Percentiles rank a stretch among this genome's conserved stretches.
These are phyloP conservation scores for Brettanomyces bruxellensis DNA, from an alignment of 805 yeast genomes.

Conservation along the genomic window DNA sequence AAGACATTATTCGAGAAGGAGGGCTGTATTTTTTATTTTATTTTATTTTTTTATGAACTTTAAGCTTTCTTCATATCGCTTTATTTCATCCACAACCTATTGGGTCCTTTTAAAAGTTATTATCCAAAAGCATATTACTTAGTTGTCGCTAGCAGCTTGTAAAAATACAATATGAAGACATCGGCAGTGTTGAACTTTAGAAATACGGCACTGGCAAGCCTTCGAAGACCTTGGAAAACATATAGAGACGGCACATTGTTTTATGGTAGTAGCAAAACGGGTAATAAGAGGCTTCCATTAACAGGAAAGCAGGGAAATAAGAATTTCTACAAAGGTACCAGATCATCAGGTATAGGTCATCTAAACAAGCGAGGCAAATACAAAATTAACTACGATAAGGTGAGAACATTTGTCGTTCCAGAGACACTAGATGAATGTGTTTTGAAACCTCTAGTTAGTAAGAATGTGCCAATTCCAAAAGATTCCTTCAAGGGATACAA, in stretches of 20 bases:
- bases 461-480: slow-evolving; percentile 58
- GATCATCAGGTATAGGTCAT: slow-evolving; percentile 87
- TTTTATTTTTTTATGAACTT: too few relatives aligned
- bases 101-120: too few relatives aligned
- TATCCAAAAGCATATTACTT: too few relatives aligned
- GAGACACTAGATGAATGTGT: slow-evolving; percentile 19
- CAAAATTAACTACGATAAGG: slow-evolving; percentile 72
- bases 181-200: slow-evolving; percentile 3
- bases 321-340: slow-evolving; percentile 90
- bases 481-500: slow-evolving; percentile 62
- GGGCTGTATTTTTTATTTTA: too few relatives aligned
- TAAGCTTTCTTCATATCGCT: too few relatives aligned
- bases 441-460: slow-evolving; percentile 72
- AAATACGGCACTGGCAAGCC: slow-evolving; percentile 23
- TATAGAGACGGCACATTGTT: slow-evolving; percentile 75
- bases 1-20: too few relatives aligned
- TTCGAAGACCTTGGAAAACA: slow-evolving; percentile 86
- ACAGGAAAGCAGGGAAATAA: slow-evolving; percentile 94
- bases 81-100: too few relatives aligned
- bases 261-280: slow-evolving; percentile 71
- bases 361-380: slow-evolving; percentile 69
- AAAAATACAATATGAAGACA: slow-evolving; percentile 4
- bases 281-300: slow-evolving; percentile 74
- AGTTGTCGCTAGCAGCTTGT: neutral
- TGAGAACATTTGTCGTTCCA: slow-evolving; percentile 87